phyloP scores from a whole-genome alignment of 768 basidiomycete genomes.

The Lentinus brumalis region DNA sequence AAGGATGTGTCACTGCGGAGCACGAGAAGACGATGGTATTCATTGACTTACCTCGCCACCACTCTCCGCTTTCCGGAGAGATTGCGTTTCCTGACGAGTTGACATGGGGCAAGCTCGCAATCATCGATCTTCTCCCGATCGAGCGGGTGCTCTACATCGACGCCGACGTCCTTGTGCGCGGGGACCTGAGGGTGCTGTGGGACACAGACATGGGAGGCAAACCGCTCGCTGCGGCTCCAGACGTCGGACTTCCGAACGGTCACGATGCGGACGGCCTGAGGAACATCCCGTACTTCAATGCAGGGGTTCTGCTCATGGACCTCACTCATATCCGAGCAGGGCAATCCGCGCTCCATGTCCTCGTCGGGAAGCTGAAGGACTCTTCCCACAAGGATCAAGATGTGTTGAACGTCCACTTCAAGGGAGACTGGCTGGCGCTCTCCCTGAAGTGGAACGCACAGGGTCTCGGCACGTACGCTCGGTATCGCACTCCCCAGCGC shows the following conservation, averaged over 20 bases:
- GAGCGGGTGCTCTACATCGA: conserved; percentile 57
- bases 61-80: conserved; percentile 35
- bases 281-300: conserved; percentile 50
- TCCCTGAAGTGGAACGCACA: conserved; percentile 56
- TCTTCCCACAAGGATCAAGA: conserved; percentile 51
- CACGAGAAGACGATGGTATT: conserved; percentile 45
- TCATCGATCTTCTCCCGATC: conserved; percentile 46
- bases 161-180: conserved; percentile 50
- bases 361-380: conserved; percentile 30
- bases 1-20: conserved; percentile 28
- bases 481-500: conserved; percentile 37
- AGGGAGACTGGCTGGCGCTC: conserved; percentile 43
- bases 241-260: conserved; percentile 54
- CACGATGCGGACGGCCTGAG: conserved; percentile 34
- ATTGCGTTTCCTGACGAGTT: conserved; percentile 32
- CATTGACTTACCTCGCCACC: conserved; percentile 23
- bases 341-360: conserved; percentile 29
- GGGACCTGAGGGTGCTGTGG: conserved; percentile 47
- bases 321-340: conserved; percentile 39
- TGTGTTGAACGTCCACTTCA: conserved; percentile 49
- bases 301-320: conserved; percentile 56
- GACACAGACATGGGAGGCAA: conserved; percentile 43
- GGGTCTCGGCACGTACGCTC: conserved; percentile 56
- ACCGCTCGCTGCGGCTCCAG: conserved; percentile 46
- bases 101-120: conserved; percentile 54